Evolutionary conservation across 2,329 filamentous ascomycete species (phyloP).

Genomic region (Zymoseptoria pseudotritici): DNA sequence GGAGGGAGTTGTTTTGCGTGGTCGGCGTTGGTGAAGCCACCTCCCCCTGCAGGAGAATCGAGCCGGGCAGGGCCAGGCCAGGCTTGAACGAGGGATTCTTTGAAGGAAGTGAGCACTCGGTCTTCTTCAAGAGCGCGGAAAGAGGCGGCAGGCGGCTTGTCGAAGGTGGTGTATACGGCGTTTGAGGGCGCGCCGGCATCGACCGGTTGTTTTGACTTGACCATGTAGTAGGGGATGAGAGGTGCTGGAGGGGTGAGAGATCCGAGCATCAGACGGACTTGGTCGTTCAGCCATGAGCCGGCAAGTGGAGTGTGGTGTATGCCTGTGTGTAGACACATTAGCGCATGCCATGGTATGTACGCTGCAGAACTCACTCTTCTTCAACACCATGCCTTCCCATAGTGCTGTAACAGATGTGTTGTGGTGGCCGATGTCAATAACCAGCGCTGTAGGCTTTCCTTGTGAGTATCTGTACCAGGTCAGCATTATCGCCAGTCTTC

Average conservation of each 20-base stretch:
- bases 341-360: neutral
- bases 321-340: conserved; percentile 37
- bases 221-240: conserved; percentile 76
- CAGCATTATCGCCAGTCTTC: neutral
- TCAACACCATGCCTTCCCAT: conserved; percentile 88
- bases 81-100: conserved; percentile 91
- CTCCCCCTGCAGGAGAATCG: conserved; percentile 39
- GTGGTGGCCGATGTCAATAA: conserved; percentile 84
- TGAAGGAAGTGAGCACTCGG: conserved; percentile 88
- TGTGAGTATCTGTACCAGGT: conserved; percentile 56
- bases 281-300: conserved; percentile 82
- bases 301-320: conserved; percentile 78
- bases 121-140: conserved; percentile 86
- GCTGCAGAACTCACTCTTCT: conserved; percentile 47
- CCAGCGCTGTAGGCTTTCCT: conserved; percentile 86
- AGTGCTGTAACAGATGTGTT: conserved; percentile 85
- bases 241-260: conserved; percentile 62
- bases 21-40: conserved; percentile 60
- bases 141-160: conserved; percentile 53
- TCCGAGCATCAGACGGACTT: conserved; percentile 74
- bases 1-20: conserved; percentile 64
- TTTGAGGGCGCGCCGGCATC: conserved; percentile 77
- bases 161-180: conserved; percentile 65
- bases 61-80: conserved; percentile 77
- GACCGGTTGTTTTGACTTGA: conserved; percentile 80